phyloP scores from a whole-genome alignment of 768 basidiomycete species.

The Rhizopogon salebrosus region DNA sequence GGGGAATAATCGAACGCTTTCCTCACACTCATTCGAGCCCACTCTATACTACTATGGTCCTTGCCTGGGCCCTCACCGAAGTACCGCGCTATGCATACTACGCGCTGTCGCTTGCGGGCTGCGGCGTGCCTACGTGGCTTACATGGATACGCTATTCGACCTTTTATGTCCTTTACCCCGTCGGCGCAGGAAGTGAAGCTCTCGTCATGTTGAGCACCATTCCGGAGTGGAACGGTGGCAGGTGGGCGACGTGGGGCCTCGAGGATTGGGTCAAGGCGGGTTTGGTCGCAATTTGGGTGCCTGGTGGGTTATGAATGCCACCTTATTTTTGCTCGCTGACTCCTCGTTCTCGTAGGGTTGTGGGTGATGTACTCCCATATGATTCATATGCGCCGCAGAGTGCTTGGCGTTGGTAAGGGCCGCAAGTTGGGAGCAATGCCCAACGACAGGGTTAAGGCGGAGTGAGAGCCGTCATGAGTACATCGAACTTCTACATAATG shows the following conservation, averaged over 20 bases:
- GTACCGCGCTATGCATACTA: conserved; percentile 91
- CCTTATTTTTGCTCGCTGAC: background rate
- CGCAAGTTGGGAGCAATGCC: conserved; percentile 30
- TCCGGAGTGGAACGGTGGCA: conserved; percentile 40
- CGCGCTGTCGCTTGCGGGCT: conserved; percentile 56
- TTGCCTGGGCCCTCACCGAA: conserved; percentile 91
- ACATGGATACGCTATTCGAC: conserved; percentile 84
- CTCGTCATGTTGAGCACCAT: conserved; percentile 76
- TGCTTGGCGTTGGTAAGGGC: conserved; percentile 35
- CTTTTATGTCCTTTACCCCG: conserved; percentile 90
- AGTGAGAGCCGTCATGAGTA: conserved; percentile 3
- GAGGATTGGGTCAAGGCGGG: conserved; percentile 53
- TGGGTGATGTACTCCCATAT: conserved; percentile 58
- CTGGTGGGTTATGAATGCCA: conserved; percentile 46
- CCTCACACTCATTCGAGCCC: conserved; percentile 59
- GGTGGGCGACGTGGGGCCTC: conserved; percentile 42
- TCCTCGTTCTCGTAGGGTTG: conserved; percentile 28
- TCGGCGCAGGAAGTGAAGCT: conserved; percentile 90
- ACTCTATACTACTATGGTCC: conserved; percentile 83
- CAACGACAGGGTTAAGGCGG: conserved; percentile 23
- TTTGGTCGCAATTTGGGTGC: conserved; percentile 84
- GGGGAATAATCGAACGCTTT: conserved; percentile 55
- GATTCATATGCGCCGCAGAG: conserved; percentile 51
- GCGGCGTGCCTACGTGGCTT: conserved; percentile 49
- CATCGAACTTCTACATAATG: too few species aligned